Base-by-base conservation (phyloP, 2,329 filamentous ascomycete species). In the Biscogniauxia sp. region DNA sequence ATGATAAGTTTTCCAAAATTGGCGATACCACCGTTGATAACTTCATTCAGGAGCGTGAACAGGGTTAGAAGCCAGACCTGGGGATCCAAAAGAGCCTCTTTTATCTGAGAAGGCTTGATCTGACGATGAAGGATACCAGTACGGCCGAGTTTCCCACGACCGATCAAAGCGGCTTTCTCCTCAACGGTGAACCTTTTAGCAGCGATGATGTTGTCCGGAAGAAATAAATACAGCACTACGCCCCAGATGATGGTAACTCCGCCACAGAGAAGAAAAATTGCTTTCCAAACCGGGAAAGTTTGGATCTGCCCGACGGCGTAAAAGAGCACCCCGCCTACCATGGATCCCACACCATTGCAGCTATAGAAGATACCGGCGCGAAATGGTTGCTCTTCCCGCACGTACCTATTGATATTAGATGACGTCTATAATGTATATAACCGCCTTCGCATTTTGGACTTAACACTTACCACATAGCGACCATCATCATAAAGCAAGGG, bases 1-100 rank as follows among this genome's bases (percentile, higher is more conserved):
- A 85, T 78, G 57, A 85, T 84, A 20, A 83, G 75, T 58, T 82
- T 84, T 49, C 80, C 79, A 63, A 85, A 85, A 64, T 82, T 84
- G 5, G 82, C 79, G 8, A 83, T 70, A 0, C 83, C 83, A 2
- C 81, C 81, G 54, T 79, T 85, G 63, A 85, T 78, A 1, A 76
- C 72, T 64, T 85, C 82, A 59, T 85, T 85, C 19, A 84, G 70
- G 0, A 85, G 70, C 2, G 76, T 76, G 57, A 78, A 82, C 0
- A 80, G 61, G 56, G 78, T 78, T 5, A 79, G 62, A 1, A 80
- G 69, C 77, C 78, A 80, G 6, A 80, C 74, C 64, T 81, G 78
- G 0, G 76, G 72, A 56, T 81, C 79, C 4, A 70, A 45, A 6
- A 80, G 67, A 0, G 80, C 80, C 64, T 84, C 82, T 0, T 75